These are phyloP conservation scores for Cryptococcus sp. DNA, from an alignment of 1,284 basidiomycete genomes.

Conservation along the genomic window DNA sequence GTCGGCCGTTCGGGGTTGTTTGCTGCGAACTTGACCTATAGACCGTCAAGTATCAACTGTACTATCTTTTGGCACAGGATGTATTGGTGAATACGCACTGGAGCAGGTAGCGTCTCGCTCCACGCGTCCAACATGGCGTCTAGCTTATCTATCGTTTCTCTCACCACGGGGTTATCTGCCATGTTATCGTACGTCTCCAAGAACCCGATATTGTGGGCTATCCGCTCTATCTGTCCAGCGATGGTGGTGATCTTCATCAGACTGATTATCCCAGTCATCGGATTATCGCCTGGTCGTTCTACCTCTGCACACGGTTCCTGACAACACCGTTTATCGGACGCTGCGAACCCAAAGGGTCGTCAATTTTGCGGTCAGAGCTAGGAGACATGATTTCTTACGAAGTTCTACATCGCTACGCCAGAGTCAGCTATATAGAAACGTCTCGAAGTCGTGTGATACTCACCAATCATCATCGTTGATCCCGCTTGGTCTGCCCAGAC, in stretches of 20 bases:
- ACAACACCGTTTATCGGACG: slow-evolving; percentile 8
- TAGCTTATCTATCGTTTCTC: slow-evolving; percentile 6
- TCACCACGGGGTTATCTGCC: slow-evolving; percentile 6
- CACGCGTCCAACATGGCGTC: slow-evolving; percentile 8
- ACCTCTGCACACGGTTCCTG: not conserved
- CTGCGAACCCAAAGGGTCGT: not conserved
- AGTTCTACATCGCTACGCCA: slow-evolving; percentile 10
- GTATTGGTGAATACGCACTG: not conserved
- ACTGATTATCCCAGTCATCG: slow-evolving; percentile 11
- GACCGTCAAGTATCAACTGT: not conserved
- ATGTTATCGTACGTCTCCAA: slow-evolving; percentile 13
- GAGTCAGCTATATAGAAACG: not conserved
- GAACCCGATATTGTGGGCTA: slow-evolving; percentile 12
- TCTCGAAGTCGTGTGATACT: not conserved
- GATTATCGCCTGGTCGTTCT: slow-evolving; percentile 5
- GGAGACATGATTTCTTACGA: slow-evolving; percentile 1
- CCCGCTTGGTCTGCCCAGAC: slow-evolving; percentile 16
- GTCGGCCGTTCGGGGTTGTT: slow-evolving; percentile 11
- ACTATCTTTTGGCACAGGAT: not conserved
- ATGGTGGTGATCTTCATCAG: slow-evolving; percentile 10
- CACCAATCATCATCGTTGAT: slow-evolving; percentile 20
- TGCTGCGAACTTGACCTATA: slow-evolving; percentile 2
- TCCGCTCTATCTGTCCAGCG: slow-evolving; percentile 12
- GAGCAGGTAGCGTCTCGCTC: slow-evolving; percentile 12
- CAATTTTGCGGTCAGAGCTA: not conserved